Base-by-base conservation (phyloP, 2,329 filamentous ascomycete genomes). In the Alternaria infectoria region DNA sequence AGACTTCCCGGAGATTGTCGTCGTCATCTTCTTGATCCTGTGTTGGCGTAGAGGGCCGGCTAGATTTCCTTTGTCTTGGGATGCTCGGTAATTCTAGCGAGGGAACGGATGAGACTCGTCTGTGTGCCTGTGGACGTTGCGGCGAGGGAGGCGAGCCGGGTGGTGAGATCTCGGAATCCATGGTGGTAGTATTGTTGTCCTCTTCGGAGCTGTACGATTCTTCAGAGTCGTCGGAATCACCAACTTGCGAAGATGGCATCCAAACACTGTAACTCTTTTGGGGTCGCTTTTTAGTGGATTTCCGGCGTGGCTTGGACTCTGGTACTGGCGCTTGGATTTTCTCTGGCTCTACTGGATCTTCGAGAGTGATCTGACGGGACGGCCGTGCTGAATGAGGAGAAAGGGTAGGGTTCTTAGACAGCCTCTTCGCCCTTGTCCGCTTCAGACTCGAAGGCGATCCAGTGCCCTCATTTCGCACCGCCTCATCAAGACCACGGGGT, bases 81-180 rank as follows among this genome's bases (percentile, higher is more conserved):
- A 85, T 82, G 11, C 72, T 80, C 30, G 83, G 83, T 62, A 84
- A 70, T 43, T 84, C 81, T 67, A 80, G 61, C 17, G 81, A 80
- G 25, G 84, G 83, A 9, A 84, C 81, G 13, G 83, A 85, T n/a
- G 83, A 85, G 6, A 82, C 81, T 40, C 82, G 75, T 50, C 81
- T 74, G 65, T 83, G 82, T 57, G 79, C 69, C 47, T 71, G 64
- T 30, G 81, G 81, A 49, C 81, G 77, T 51, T 62, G 56, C n/a
- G 72, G 67, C 26, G 65, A 65, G 28, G 71, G 69, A 26, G 70
- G 67, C 7, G 71, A 73, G 54, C 66, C 70, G 51, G 71, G 71
- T 6, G 71, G 70, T 13, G 71, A 72, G 17, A 64, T 40, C 19
- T 60, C 44, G 9, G 65, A 66, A 12, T 70, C 68, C 30, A 68